A percentile compares a stretch with the other conserved stretches of the same genome.
Evolutionary conservation across 768 basidiomycete species (phyloP).

Genomic region (Tylopilus sp.): DNA sequence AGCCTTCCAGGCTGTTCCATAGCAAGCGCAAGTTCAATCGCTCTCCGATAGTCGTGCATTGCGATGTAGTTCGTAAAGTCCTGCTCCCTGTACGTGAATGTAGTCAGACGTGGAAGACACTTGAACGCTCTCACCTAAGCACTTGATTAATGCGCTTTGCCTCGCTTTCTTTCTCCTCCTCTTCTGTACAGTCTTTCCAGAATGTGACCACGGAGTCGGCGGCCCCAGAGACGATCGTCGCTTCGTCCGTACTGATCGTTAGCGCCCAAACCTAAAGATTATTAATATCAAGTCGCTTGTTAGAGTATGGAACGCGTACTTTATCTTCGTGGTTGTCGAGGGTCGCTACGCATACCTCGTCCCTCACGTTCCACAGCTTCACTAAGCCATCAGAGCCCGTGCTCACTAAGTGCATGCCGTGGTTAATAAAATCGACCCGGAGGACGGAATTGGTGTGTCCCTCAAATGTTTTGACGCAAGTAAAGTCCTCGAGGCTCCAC

Average conservation of each 20-base stretch:
- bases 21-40: constrained; percentile 86
- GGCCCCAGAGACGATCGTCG: constrained; percentile 85
- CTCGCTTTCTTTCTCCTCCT: constrained; percentile 73
- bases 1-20: constrained; percentile 94
- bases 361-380: constrained; percentile 90
- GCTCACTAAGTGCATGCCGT: constrained; percentile 83
- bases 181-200: constrained; percentile 93
- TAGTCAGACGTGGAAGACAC: constrained; percentile 3
- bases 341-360: constrained; percentile 84
- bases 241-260: constrained; percentile 76
- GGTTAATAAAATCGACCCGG: constrained; percentile 84
- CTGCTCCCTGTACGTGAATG: constrained; percentile 75
- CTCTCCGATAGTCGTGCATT: constrained; percentile 84
- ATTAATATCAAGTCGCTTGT: not conserved
- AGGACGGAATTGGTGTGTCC: constrained; percentile 97
- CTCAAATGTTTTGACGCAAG: constrained; percentile 95
- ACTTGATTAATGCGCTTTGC: constrained; percentile 68
- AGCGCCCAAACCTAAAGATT: constrained; percentile 90
- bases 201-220: constrained; percentile 96
- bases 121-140: constrained; percentile 59
- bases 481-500: constrained; percentile 92
- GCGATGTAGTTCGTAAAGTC: constrained; percentile 89
- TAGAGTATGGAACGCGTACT: constrained; percentile 41
- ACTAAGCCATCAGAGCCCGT: constrained; percentile 92
- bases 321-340: constrained; percentile 98